phyloP scores from a whole-genome alignment of 129 eudicot genomes.

The Oenanthe sinensis region DNA sequence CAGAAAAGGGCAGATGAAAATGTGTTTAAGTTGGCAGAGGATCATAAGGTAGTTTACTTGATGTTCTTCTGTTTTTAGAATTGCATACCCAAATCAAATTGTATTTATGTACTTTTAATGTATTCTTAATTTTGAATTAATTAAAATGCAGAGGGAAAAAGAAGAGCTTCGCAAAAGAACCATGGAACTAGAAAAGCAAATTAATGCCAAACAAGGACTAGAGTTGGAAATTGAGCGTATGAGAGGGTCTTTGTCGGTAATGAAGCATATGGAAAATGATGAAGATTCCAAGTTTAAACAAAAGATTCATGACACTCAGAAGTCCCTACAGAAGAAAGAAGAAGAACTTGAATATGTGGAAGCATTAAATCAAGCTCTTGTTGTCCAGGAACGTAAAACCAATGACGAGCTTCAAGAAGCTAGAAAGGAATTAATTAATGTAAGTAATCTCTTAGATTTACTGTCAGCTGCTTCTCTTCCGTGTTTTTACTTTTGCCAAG shows the following conservation, averaged over 20 bases:
- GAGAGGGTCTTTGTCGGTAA: constrained; percentile 50
- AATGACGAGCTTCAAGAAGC: constrained; percentile 14
- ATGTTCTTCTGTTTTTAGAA: not conserved
- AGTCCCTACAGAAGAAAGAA: constrained; percentile 43
- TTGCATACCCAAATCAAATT: not conserved
- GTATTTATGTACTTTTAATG: not conserved
- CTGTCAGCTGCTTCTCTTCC: too few species aligned
- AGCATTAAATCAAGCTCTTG: constrained; percentile 6
- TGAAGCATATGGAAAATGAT: constrained; percentile 43
- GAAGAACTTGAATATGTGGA: constrained; percentile 10
- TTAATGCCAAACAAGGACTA: constrained; percentile 64
- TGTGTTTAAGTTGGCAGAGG: constrained; percentile 28
- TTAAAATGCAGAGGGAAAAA: constrained; percentile 49
- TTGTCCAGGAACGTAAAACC: constrained; percentile 5
- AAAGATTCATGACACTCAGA: constrained; percentile 30
- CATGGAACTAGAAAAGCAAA: constrained; percentile 46
- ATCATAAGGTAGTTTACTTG: constrained; percentile 24
- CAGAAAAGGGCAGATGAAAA: constrained; percentile 33
- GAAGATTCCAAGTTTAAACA: constrained; percentile 37
- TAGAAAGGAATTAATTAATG: constrained; percentile 4
- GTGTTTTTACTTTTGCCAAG: too few species aligned
- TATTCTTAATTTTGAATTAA: not conserved
- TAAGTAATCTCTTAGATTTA: not conserved
- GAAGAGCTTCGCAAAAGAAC: constrained; percentile 45
- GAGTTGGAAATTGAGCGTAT: constrained; percentile 51